A percentile compares a stretch with the other conserved stretches of the same genome.
Evolutionary conservation across 495 filamentous ascomycete species (phyloP).

Genomic region (Rhizodiscina lignyota): DNA sequence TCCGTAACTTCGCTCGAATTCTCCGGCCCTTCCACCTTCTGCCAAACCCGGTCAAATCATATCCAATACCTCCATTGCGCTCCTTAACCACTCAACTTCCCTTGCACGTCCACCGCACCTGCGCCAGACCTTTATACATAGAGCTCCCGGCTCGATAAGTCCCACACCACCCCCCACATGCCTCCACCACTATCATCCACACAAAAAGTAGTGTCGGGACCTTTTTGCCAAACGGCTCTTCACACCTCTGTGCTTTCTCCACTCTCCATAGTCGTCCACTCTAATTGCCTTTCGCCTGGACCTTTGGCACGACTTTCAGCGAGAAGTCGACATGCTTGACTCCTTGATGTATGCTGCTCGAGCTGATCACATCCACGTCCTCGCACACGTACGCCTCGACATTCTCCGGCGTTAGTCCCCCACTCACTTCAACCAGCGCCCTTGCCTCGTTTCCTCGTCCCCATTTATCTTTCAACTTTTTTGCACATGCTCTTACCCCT

Average conservation of each 20-base stretch:
- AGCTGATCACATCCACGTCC: slow-evolving; percentile 88
- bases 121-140: no score
- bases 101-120: no score
- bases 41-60: no score
- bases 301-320: slow-evolving; percentile 54
- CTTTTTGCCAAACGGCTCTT: no score
- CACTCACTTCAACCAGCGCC: slow-evolving; percentile 72
- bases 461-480: slow-evolving; percentile 61
- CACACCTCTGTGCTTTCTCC: slow-evolving; percentile 11
- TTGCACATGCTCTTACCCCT: slow-evolving; percentile 54
- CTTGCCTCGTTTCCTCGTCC: slow-evolving; percentile 20
- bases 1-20: no score
- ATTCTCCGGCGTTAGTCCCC: slow-evolving; percentile 75
- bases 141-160: no score
- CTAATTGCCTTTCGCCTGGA: slow-evolving; percentile 5
- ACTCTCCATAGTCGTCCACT: slow-evolving; percentile 8
- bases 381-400: slow-evolving; percentile 60
- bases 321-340: slow-evolving; percentile 88
- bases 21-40: no score
- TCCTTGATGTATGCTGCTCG: slow-evolving; percentile 92
- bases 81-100: no score
- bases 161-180: no score
- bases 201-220: no score
- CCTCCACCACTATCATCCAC: no score
- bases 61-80: no score